Evolutionary conservation across 495 filamentous ascomycete genomes (phyloP).

Genomic region (Diplogelasinospora grovesii): DNA sequence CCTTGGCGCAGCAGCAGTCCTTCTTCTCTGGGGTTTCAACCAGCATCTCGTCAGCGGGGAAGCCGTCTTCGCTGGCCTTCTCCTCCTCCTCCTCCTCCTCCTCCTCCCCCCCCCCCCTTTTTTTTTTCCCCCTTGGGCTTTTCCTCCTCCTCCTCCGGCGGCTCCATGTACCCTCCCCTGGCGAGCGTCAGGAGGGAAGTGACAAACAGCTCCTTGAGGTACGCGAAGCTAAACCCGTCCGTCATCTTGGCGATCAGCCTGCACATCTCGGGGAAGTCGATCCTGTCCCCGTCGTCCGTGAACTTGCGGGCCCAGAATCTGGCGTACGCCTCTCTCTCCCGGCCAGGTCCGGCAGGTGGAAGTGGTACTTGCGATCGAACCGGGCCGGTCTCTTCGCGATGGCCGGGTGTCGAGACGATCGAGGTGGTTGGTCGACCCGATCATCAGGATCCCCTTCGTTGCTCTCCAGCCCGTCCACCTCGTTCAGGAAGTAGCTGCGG

Average conservation of each 20-base stretch:
- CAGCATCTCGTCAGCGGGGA: slow-evolving; percentile 2
- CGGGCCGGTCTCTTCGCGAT: slow-evolving; percentile 51
- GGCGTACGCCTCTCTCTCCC: slow-evolving; percentile 42
- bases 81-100: neutral
- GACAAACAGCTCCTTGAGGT: slow-evolving; percentile 51
- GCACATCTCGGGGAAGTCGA: slow-evolving; percentile 44
- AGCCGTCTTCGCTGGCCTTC: neutral
- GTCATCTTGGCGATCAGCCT: slow-evolving; percentile 43
- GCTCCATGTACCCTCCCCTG: neutral
- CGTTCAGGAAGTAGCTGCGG: slow-evolving; percentile 49
- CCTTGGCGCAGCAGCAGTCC: too few relatives aligned
- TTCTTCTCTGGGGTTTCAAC: too few relatives aligned
- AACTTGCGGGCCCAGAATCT: slow-evolving; percentile 46
- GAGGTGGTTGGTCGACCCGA: slow-evolving; percentile 50
- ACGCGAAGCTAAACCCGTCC: slow-evolving; percentile 50
- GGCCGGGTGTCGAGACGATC: slow-evolving; percentile 43
- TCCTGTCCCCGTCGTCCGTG: slow-evolving; percentile 23
- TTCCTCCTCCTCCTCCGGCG: neutral
- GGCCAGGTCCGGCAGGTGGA: slow-evolving; percentile 38
- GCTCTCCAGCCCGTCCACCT: slow-evolving; percentile 39
- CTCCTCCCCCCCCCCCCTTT: slow-evolving; percentile 6
- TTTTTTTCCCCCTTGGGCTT: slow-evolving; percentile 8
- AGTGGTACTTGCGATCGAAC: slow-evolving; percentile 54
- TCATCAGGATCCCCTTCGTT: slow-evolving; percentile 55
- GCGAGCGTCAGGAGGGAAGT: slow-evolving; percentile 25